Evolutionary conservation across 768 basidiomycete species (phyloP), one percentile per base, ranked within the genome.

Genomic region (Panaeolus cyanescens): DNA sequence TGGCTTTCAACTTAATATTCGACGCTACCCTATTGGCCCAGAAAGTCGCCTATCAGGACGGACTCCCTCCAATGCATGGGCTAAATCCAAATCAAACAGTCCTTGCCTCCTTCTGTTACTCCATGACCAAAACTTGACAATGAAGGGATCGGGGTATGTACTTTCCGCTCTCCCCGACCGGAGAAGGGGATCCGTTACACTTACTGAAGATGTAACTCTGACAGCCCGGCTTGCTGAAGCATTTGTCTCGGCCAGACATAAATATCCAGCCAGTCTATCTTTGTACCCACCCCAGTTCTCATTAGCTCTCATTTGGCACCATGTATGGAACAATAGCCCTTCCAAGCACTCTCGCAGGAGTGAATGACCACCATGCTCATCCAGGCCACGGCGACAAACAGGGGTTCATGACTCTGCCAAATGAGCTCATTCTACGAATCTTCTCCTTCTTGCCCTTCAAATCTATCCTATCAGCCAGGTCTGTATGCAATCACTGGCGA

Each of bases 361-460:
- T 25, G 25, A 13, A 50, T 12, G 25, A 12, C 3, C 7, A 9
- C 25, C 45, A 50, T 22, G 25, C 25, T 5, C 25, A 22, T 25
- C 19, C 22, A 28, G 12, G n/a, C n/a, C 15, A 50, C 17, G 5
- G 45, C 30, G 22, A 9, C 25, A 50, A 28, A 50, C 22, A 28
- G 25, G 25, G 15, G 22, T 50, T 50, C 25, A 60, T 57, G 28
- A 55, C 61, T n/a, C 31, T 64, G 1, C 60, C 64, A 1, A 61
- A 59, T 37, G 64, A 64, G 54, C 30, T 64, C 19, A 25, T 56
- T 5, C 64, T 64, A 45, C 56, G 50, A 13, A 42, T 62, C 31
- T 62, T 64, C 15, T 20, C 32, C 19, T 19, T 42, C 28, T 31
- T 64, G 15, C 33, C 40, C 32, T 39, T 64, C 34, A 30, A 34